Evolutionary conservation across 2,329 filamentous ascomycete species (phyloP).

Genomic region (Hypoxylon sp.): DNA sequence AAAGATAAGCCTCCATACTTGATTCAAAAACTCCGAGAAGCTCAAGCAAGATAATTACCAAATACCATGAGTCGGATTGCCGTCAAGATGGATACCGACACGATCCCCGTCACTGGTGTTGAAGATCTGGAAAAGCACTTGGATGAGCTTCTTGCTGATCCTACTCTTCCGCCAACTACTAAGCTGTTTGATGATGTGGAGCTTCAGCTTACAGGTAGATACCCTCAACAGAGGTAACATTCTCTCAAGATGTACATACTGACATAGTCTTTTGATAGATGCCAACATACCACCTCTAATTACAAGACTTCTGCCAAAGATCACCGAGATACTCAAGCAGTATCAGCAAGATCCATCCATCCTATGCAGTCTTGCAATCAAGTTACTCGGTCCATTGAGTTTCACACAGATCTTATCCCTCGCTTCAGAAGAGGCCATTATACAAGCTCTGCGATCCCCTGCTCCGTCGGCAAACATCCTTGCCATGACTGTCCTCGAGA

Average conservation of each 20-base stretch:
- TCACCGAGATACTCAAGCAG: conserved; percentile 61
- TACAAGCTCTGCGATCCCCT: conserved; percentile 62
- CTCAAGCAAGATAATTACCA: too few relatives aligned
- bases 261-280: conserved; percentile 49
- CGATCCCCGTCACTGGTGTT: conserved; percentile 60
- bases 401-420: conserved; percentile 62
- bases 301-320: conserved; percentile 60
- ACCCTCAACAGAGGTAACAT: too few relatives aligned
- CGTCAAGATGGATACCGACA: conserved; percentile 51
- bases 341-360: conserved; percentile 60
- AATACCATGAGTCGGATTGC: conserved; percentile 47
- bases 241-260: too few relatives aligned
- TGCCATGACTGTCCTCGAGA: conserved; percentile 64
- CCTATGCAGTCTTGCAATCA: conserved; percentile 62
- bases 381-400: conserved; percentile 62
- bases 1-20: too few relatives aligned
- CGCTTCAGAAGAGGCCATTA: conserved; percentile 59
- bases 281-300: conserved; percentile 62
- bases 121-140: conserved; percentile 65
- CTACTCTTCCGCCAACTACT: conserved; percentile 53
- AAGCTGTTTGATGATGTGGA: conserved; percentile 67
- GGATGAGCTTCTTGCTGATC: conserved; percentile 56
- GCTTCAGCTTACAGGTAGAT: conserved; percentile 65
- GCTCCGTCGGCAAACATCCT: conserved; percentile 66
- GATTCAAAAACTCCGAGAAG: too few relatives aligned